Evolutionary conservation across 1,284 basidiomycete species (phyloP).

Genomic region (Amylostereum areolatum): DNA sequence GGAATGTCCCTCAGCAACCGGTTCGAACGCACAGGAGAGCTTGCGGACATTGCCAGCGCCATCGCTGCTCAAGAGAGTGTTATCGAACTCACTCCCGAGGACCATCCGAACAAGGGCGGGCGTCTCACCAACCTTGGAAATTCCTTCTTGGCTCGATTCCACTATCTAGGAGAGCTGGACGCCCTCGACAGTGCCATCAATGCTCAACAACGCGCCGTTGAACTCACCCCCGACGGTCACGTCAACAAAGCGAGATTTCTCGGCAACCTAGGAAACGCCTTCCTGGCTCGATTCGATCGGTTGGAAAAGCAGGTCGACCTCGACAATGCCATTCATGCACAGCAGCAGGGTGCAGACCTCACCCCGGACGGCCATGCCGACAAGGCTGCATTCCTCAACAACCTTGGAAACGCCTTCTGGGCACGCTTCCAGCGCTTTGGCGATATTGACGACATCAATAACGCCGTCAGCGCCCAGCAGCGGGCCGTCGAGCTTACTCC

Average conservation of each 20-base stretch:
- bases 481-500: not conserved
- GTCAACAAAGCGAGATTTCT: not conserved
- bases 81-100: not conserved
- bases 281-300: not conserved
- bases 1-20: not conserved
- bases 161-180: not conserved
- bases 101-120: not conserved
- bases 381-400: constrained; percentile 12
- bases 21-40: not conserved
- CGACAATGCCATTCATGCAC: not conserved
- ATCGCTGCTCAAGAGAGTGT: not conserved
- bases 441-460: constrained; percentile 17
- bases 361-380: constrained; percentile 3
- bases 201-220: not conserved
- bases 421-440: constrained; percentile 18
- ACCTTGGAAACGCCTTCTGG: constrained; percentile 21
- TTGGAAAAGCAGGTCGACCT: not conserved
- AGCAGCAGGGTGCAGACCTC: not conserved
- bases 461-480: constrained; percentile 10
- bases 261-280: not conserved
- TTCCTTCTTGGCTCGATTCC: not conserved
- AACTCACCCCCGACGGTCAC: not conserved
- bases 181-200: not conserved
- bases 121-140: not conserved
- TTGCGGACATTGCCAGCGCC: constrained; percentile 1